A percentile compares a stretch with the other conserved stretches of the same genome.
Conservation (phyloP, 139 green algal genomes). For the Astrephomene gubernaculifera region DNA sequence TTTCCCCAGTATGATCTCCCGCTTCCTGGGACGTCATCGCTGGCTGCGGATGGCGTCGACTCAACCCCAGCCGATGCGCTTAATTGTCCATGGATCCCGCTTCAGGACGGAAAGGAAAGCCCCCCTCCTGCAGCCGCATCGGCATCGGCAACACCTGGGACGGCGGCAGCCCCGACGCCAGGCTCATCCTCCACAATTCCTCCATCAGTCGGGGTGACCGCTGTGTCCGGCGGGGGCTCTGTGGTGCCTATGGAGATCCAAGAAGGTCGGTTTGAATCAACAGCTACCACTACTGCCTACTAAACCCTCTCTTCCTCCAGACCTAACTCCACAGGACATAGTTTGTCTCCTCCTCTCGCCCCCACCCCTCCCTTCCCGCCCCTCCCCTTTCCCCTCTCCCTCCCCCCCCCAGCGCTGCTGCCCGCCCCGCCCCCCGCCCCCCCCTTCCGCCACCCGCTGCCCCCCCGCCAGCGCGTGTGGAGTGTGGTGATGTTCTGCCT, state of each 20-base stretch:
- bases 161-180: not conserved
- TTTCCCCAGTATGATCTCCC: not conserved
- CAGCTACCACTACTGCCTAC: not conserved
- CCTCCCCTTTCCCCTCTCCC: not conserved
- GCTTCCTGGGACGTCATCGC: not conserved
- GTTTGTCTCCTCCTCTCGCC: not conserved
- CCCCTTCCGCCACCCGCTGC: constrained; percentile 55
- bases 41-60: not conserved
- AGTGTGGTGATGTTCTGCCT: constrained; percentile 81
- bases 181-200: not conserved
- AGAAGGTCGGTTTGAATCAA: not conserved
- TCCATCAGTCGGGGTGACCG: not conserved
- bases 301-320: not conserved
- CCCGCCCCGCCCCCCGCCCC: not conserved
- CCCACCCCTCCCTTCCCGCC: not conserved
- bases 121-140: not conserved
- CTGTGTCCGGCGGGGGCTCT: not conserved
- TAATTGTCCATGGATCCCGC: too few species aligned
- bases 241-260: constrained; percentile 31
- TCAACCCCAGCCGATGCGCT: not conserved
- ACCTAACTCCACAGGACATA: not conserved
- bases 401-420: constrained; percentile 14
- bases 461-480: constrained; percentile 49
- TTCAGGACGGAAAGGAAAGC: too few species aligned
- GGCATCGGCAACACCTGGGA: not conserved